Percentiles rank a stretch among this genome's conserved stretches.
These are phyloP conservation scores for Tetrahymena malaccensis DNA, from an alignment of 73 alveolate genomes.

Conservation along the genomic window DNA sequence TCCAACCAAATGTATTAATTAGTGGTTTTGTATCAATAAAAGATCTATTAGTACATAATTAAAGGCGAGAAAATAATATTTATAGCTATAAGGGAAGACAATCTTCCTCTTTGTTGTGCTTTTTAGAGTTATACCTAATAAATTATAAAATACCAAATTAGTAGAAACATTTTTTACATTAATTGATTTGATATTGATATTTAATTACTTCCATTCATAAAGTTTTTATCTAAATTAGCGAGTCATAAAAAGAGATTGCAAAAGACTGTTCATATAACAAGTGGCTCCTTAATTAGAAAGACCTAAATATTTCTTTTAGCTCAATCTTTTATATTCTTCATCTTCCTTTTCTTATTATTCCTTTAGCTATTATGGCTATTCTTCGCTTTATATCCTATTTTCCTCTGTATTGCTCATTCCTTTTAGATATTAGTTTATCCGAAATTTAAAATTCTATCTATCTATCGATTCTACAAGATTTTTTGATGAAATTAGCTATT, in stretches of 20 bases:
- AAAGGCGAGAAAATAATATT: constrained; percentile 57
- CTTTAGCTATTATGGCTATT: neutral
- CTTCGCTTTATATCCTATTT: neutral
- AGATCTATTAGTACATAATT: constrained; percentile 38
- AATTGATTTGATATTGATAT: neutral
- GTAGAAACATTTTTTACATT: too few species aligned
- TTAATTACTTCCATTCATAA: neutral
- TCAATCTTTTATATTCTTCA: neutral
- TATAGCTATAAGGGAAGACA: constrained; percentile 51
- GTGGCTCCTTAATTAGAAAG: constrained; percentile 88
- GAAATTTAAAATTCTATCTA: neutral
- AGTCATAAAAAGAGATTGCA: constrained; percentile 76
- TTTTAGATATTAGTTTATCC: neutral
- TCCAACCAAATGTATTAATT: constrained; percentile 55
- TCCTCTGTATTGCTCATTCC: neutral
- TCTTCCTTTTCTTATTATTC: neutral
- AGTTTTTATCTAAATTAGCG: constrained; percentile 56
- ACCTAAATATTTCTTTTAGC: constrained; percentile 68
- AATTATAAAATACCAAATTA: neutral
- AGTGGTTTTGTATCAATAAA: constrained; percentile 50
- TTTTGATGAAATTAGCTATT: neutral
- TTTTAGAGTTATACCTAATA: constrained; percentile 13
- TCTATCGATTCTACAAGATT: neutral
- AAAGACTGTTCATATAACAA: constrained; percentile 70
- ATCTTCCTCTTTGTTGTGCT: constrained; percentile 43